Evolutionary conservation across 176 grass and related monocot species (phyloP), one percentile per base, ranked within the genome.

Genomic region (Bolboschoenus planiculmis): DNA sequence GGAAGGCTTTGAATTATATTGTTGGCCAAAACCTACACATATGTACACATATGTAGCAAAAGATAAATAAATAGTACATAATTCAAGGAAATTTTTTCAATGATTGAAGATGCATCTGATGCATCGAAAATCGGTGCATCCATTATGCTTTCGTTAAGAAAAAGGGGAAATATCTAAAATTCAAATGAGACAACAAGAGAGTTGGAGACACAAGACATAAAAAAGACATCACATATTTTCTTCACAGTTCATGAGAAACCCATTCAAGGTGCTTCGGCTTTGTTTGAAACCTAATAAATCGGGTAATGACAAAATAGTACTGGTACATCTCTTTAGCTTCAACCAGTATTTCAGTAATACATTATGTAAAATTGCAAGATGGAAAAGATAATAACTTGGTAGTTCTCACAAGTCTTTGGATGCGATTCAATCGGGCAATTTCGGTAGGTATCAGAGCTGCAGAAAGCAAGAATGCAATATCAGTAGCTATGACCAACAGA

Each of bases 321-420:
- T 15, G 13, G 14, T 51, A 76, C 24, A 77, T 33, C 47, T 53
- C 26, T 51, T 76, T 16, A 44, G 13, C 33, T 44, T 61, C 10
- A 61, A 81, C 37, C 56, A 56, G 56, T 42, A 61, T 59, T 43
- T 42, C 36, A 81, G 61, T 37, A 39, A 78, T n/a, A 89, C 33
- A 85, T 84, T 54, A 58, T 60, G 39, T 57, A 33, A 46, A 75
- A 54, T 63, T 27, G 42, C 46, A 88, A 13, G 20, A 29, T 84
- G 4, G 79, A 29, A 56, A 88, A 14, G 48, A 85, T 4, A 71
- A 86, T 87, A 42, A 27, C 46, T 66, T 35, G 82, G 46, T 77
- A 53, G 56, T 50, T 34, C 89, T 95, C 85, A 99, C 96, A 91
- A 99, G 84, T 81, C 92, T 94, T 90, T 99, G 96, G 87, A 99